Percentiles rank a stretch among this genome's conserved stretches.
phyloP scores from a whole-genome alignment of 2,329 filamentous ascomycete genomes.

The Aspergillus phoenicis region DNA sequence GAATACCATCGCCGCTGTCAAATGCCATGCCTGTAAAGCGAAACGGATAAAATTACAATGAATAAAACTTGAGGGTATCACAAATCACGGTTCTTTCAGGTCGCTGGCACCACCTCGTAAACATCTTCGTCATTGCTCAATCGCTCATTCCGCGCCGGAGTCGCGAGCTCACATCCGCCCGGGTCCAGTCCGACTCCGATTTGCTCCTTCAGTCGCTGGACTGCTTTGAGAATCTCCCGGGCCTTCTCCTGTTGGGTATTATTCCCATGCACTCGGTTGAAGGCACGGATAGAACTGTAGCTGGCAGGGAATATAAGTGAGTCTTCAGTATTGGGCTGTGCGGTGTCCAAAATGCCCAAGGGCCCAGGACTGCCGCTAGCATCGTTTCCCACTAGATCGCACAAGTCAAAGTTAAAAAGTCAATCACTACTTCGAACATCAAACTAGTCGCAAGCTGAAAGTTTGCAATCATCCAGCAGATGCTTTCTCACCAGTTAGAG shows the following conservation, averaged over 20 bases:
- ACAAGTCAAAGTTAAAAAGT: conserved; percentile 14
- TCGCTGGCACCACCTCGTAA: conserved; percentile 29
- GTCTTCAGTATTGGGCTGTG: conserved; percentile 28
- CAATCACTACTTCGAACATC: conserved; percentile 13
- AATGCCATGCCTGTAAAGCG: neutral
- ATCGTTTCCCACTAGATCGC: conserved; percentile 20
- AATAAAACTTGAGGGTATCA: conserved; percentile 5
- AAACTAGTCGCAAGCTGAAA: conserved; percentile 10
- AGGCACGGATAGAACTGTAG: conserved; percentile 39
- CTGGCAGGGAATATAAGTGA: conserved; percentile 43
- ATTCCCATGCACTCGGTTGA: conserved; percentile 46
- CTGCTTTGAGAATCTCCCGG: conserved; percentile 46
- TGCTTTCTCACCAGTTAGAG: conserved; percentile 57
- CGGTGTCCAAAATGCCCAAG: conserved; percentile 50
- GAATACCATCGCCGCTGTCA: neutral
- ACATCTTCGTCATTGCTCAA: conserved; percentile 56
- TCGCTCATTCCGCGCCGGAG: conserved; percentile 51
- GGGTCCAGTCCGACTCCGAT: conserved; percentile 58
- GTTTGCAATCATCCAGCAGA: conserved; percentile 28
- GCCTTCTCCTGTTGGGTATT: conserved; percentile 51
- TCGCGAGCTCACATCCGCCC: conserved; percentile 57
- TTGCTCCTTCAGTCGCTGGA: conserved; percentile 53
- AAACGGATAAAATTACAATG: neutral
- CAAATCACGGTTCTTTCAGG: neutral
- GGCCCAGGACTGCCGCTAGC: conserved; percentile 22